Conservation (phyloP, 1,139 yeast species). For the Scheffersomyces titani region DNA sequence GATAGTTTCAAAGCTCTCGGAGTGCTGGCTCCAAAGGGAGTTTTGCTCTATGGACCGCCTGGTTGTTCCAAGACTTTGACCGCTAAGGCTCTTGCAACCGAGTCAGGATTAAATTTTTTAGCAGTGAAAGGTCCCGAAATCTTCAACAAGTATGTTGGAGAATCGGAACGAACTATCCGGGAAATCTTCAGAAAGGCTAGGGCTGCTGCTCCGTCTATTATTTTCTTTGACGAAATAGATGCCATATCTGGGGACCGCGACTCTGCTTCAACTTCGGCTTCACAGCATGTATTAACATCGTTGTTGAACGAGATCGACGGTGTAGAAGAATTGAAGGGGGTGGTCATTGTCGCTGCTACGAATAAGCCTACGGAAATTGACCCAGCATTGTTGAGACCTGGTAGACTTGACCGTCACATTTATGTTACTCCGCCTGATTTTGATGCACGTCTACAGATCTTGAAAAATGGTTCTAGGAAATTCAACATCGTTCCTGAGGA, state of each 20-base stretch:
- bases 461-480: slow-evolving; percentile 63
- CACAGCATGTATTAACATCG: slow-evolving; percentile 85
- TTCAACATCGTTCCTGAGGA: slow-evolving; percentile 48
- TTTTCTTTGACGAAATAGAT: slow-evolving; percentile 94
- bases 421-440: slow-evolving; percentile 90
- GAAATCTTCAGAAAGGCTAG: slow-evolving; percentile 91
- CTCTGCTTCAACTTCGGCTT: slow-evolving; percentile 64
- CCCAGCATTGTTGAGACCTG: slow-evolving; percentile 89
- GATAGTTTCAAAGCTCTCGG: slow-evolving; percentile 77
- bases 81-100: slow-evolving; percentile 94
- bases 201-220: slow-evolving; percentile 89
- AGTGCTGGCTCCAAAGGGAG: slow-evolving; percentile 88
- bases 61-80: slow-evolving; percentile 95
- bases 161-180: slow-evolving; percentile 84
- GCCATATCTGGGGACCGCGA: slow-evolving; percentile 80
- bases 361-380: slow-evolving; percentile 93
- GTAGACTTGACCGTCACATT: slow-evolving; percentile 87
- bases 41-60: slow-evolving; percentile 90
- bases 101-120: slow-evolving; percentile 86
- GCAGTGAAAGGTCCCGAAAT: slow-evolving; percentile 97
- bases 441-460: slow-evolving; percentile 74
- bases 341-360: slow-evolving; percentile 91
- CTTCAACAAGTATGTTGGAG: slow-evolving; percentile 93
- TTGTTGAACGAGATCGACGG: slow-evolving; percentile 94
- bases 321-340: slow-evolving; percentile 90